Evolutionary conservation across 1,284 basidiomycete species (phyloP).

Genomic region (Stereum hirsutum): DNA sequence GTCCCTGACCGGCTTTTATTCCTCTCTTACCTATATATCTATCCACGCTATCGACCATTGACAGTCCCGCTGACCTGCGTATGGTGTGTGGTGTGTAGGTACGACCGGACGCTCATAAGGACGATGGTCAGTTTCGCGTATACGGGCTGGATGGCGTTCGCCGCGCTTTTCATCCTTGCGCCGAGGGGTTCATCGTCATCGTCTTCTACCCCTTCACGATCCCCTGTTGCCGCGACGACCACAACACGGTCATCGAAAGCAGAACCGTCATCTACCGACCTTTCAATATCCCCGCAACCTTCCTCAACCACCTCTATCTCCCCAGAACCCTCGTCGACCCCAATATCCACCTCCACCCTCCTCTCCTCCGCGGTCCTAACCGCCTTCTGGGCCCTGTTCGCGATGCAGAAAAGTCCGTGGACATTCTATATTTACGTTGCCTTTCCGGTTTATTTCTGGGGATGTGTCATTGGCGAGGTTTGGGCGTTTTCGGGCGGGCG

Average conservation of each 20-base stretch:
- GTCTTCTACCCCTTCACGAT: not conserved
- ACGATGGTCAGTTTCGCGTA: conserved; percentile 69
- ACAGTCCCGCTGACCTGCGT: too few relatives aligned
- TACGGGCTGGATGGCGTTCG: conserved; percentile 68
- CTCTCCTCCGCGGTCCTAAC: conserved; percentile 24
- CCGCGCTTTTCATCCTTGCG: conserved; percentile 42
- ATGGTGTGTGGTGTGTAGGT: too few relatives aligned
- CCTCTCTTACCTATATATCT: not conserved
- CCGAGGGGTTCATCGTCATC: conserved; percentile 7
- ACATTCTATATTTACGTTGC: conserved; percentile 73
- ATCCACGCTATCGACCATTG: not conserved
- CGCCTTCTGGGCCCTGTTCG: conserved; percentile 44
- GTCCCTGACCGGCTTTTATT: too few relatives aligned
- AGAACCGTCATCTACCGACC: too few relatives aligned
- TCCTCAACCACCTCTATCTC: not conserved
- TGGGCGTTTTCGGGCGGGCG: conserved; percentile 19
- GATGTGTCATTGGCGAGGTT: conserved; percentile 21
- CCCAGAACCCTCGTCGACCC: conserved; percentile 12
- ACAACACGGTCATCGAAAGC: too few relatives aligned
- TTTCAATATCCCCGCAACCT: too few relatives aligned
- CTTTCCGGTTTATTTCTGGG: conserved; percentile 77
- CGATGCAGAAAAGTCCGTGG: conserved; percentile 55
- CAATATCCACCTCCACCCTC: too few relatives aligned
- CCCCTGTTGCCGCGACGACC: too few relatives aligned
- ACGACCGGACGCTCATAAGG: conserved; percentile 71